A percentile compares a stretch with the other conserved stretches of the same genome.
These are phyloP conservation scores for Aspergillus hortae DNA, from an alignment of 2,329 filamentous ascomycete species.

Conservation along the genomic window DNA sequence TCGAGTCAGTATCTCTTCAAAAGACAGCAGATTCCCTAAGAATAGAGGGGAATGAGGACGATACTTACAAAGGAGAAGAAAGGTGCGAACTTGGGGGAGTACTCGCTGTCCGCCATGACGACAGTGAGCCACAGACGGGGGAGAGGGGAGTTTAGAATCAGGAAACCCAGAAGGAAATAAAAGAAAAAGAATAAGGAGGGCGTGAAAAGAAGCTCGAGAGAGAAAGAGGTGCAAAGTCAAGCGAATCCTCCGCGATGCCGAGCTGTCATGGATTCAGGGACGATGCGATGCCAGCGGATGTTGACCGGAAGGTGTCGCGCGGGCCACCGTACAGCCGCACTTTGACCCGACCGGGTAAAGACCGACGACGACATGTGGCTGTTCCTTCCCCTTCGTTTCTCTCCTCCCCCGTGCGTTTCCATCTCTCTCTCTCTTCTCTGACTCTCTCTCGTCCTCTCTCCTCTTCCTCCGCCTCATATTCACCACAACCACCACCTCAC, in stretches of 20 bases:
- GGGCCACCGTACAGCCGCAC: slow-evolving; percentile 20
- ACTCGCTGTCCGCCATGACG: slow-evolving; percentile 47
- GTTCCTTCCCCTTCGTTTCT: slow-evolving; percentile 1
- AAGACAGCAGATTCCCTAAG: not conserved
- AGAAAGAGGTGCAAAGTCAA: too few relatives aligned
- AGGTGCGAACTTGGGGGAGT: slow-evolving; percentile 61
- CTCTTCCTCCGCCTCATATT: not conserved
- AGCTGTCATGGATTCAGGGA: not conserved
- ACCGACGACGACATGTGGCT: not conserved
- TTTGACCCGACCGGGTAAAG: slow-evolving; percentile 18
- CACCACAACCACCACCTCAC: not conserved
- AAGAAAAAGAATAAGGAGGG: not conserved
- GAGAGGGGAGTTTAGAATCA: not conserved
- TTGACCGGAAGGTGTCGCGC: slow-evolving; percentile 11
- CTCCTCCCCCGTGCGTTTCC: slow-evolving; percentile 10
- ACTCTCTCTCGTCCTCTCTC: slow-evolving; percentile 2
- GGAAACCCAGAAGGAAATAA: not conserved
- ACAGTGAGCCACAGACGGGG: not conserved
- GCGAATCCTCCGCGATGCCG: not conserved
- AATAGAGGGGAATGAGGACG: not conserved
- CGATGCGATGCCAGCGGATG: not conserved
- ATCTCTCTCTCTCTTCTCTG: not conserved
- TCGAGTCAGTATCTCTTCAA: slow-evolving; percentile 21
- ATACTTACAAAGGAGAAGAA: slow-evolving; percentile 64
- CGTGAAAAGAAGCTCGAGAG: not conserved